Base-by-base conservation (phyloP, 2,329 filamentous ascomycete species). In the Diaporthe aspalathi region DNA sequence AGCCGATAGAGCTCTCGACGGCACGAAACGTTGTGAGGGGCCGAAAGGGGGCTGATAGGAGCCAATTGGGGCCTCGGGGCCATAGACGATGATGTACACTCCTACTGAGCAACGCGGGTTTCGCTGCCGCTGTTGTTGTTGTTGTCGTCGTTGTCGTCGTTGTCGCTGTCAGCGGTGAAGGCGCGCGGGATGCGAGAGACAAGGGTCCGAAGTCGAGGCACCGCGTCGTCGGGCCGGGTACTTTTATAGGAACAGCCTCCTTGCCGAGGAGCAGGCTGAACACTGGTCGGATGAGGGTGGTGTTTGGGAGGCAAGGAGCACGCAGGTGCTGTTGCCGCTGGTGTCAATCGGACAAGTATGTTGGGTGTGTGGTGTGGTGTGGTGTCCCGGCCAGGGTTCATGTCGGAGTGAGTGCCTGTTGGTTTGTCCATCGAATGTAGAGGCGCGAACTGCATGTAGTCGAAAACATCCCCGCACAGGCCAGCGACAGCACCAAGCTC, bases 381-480 rank as follows among this genome's bases (percentile, higher is more conserved):
- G n/a, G n/a, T n/a, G n/a, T n/a, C 20, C 20, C 35, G 60, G 27
- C 27, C 27, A 38, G 60, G n/a, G 43, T 29, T 17, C 32, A 24
- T 38, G 60, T 65, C 14, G 32, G 49, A 24, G 60, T n/a, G 49
- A 24, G 60, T 14, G 27, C 43, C n/a, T 65, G 60, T 43, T 50
- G 53, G 27, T 32, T 54, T 47, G 40, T 24, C 22, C 22, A 22
- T 22, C 16, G 32, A 65, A 65, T 47, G 52, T 35, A 29, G 57
- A 68, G 68, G 67, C 67, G 70, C 52, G 67, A 72, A 45, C 27
- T 38, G 45, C 56, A 65, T 57, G 54, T 54, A 47, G 69, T 60
- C 50, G 38, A 66, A 67, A 73, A 71, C 71, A 68, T 65, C 69
- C 60, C 67, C 69, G 71, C 71, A 73, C 71, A 67, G 50, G 65